Evolutionary conservation across 1,139 yeast species (phyloP), one percentile per base, ranked within the genome.

Genomic region (Tardiomyces depauwii): DNA sequence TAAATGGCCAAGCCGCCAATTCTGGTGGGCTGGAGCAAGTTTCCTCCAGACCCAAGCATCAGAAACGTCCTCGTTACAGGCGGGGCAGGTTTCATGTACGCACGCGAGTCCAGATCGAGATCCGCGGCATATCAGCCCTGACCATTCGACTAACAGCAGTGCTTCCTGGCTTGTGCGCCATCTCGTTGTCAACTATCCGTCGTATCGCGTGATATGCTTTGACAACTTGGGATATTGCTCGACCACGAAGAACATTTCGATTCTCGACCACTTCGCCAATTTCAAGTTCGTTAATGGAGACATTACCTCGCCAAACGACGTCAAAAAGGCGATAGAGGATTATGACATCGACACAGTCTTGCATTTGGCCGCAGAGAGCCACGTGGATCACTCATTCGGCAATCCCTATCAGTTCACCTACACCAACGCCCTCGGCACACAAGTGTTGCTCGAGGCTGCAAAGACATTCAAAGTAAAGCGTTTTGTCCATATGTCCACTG

Each of bases 301-400:
- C 52, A 58, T 77, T 1, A 60, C 62, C 11, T 63, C 65, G 13
- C 56, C 54, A 6, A 53, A 53, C 18, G 51, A 50, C 14, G 54
- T 67, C 2, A 41, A 48, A n/a, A 43, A 44, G 1, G 56, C 58
- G 4, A 52, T 66, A 42, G 51, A 53, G 38, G 44, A 50, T 14
- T 47, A 62, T 49, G 44, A 53, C 7, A 55, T 73, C 27, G 66
- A 67, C 12, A 65, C 68, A 1, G 64, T 77, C 18, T 54, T 78
- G 19, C 74, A 78, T 53, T 65, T 77, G 53, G 83, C 83, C 0
- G 83, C 82, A 4, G 79, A 77, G 52, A 71, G 79, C 39, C 72
- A 74, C 52, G 83, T 78, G 9, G 82, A 77, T 55, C 65, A 65
- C 42, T 76, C 80, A 12, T 77, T 77, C 51, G 58, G 60, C 2